A percentile compares a stretch with the other conserved stretches of the same genome.
These are phyloP conservation scores for Sugiyamaella pinicola DNA, from an alignment of 1,139 yeast genomes.

Conservation along the genomic window DNA sequence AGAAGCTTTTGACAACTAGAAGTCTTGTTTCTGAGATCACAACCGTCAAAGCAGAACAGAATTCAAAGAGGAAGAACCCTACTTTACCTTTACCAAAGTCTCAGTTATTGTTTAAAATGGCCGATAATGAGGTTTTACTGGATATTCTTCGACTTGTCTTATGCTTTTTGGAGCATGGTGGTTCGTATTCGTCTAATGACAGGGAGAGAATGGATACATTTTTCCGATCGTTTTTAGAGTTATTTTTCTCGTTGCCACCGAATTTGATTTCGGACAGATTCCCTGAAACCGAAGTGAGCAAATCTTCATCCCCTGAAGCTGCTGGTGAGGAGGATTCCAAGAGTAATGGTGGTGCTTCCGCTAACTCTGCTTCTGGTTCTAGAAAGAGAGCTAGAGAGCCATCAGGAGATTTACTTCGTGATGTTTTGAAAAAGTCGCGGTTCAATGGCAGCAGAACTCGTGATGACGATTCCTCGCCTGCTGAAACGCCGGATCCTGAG, in stretches of 20 bases:
- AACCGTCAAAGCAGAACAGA: slow-evolving; percentile 88
- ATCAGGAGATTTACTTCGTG: slow-evolving; percentile 64
- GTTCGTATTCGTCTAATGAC: slow-evolving; percentile 76
- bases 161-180: slow-evolving; percentile 66
- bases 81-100: slow-evolving; percentile 87
- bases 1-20: slow-evolving; percentile 84
- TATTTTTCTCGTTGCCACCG: slow-evolving; percentile 61
- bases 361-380: slow-evolving; percentile 40
- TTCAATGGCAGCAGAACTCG: slow-evolving; percentile 38
- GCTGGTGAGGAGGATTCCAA: slow-evolving; percentile 31
- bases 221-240: slow-evolving; percentile 65
- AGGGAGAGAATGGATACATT: slow-evolving; percentile 75
- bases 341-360: slow-evolving; percentile 19
- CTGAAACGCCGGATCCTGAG: slow-evolving; percentile 18
- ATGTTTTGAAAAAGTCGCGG: slow-evolving; percentile 64
- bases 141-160: slow-evolving; percentile 74
- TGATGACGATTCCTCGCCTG: slow-evolving; percentile 22
- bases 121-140: slow-evolving; percentile 66
- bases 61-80: slow-evolving; percentile 76
- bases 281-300: slow-evolving; percentile 21
- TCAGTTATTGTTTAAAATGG: slow-evolving; percentile 69
- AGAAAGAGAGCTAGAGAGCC: slow-evolving; percentile 46
- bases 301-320: slow-evolving; percentile 24
- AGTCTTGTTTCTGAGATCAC: slow-evolving; percentile 90
- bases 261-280: slow-evolving; percentile 31